Evolutionary conservation across 352 stramenopile species (phyloP).

Genomic region (Pythium rhizo-oryzae): DNA sequence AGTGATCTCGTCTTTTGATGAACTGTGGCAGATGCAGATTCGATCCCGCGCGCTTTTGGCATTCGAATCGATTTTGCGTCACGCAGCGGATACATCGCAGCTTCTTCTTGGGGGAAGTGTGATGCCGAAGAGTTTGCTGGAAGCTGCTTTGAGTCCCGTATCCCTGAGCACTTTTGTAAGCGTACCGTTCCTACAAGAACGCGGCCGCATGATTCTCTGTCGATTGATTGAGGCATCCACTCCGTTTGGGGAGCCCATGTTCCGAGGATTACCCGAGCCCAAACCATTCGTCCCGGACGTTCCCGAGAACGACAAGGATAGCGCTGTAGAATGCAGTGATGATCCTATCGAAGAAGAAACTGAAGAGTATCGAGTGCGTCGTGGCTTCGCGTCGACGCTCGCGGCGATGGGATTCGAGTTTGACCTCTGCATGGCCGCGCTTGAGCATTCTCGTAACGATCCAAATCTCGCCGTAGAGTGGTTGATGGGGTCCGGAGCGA

Average conservation of each 20-base stretch:
- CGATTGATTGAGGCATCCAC: slow-evolving; percentile 85
- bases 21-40: slow-evolving; percentile 84
- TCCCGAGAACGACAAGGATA: not conserved
- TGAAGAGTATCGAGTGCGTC: slow-evolving; percentile 67
- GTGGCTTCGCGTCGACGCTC: slow-evolving; percentile 80
- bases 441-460: slow-evolving; percentile 82
- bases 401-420: slow-evolving; percentile 90
- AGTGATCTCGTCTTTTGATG: slow-evolving; percentile 68
- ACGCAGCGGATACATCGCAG: slow-evolving; percentile 29
- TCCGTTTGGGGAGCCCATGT: slow-evolving; percentile 79
- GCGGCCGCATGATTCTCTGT: slow-evolving; percentile 83
- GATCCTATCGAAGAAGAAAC: slow-evolving; percentile 76
- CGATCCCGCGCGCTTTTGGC: slow-evolving; percentile 81
- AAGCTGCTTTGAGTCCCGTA: slow-evolving; percentile 68
- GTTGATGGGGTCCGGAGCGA: slow-evolving; percentile 79
- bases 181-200: slow-evolving; percentile 75
- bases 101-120: not conserved
- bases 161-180: slow-evolving; percentile 74
- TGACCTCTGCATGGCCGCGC: slow-evolving; percentile 82
- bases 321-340: slow-evolving; percentile 37
- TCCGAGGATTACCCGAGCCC: slow-evolving; percentile 65
- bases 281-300: slow-evolving; percentile 34
- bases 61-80: slow-evolving; percentile 73
- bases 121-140: slow-evolving; percentile 57
- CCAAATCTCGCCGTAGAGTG: slow-evolving; percentile 86